Percentiles rank a stretch among this genome's conserved stretches.
Conservation (phyloP, 2,329 filamentous ascomycete species). For the Colletotrichum tropicale region DNA sequence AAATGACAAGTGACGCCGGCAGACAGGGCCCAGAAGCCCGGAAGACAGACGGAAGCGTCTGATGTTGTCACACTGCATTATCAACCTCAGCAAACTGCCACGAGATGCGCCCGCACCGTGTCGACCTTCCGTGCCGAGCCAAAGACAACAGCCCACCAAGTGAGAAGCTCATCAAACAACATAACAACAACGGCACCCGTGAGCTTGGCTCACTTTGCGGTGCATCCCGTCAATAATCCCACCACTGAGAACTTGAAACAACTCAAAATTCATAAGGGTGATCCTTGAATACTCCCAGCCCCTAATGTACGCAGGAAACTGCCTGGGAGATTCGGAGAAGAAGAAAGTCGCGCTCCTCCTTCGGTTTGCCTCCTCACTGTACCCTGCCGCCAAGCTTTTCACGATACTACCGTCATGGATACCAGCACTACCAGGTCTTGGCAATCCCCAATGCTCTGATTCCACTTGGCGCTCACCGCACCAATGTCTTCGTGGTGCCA, state of each 20-base stretch:
- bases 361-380: not conserved
- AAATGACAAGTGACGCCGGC: not conserved
- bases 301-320: not conserved
- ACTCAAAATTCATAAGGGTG: not conserved
- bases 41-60: not conserved
- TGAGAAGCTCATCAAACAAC: not conserved
- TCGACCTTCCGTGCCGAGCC: not conserved
- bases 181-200: not conserved
- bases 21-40: not conserved
- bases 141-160: not conserved
- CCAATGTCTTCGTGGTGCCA: not conserved
- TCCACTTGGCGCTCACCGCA: not conserved
- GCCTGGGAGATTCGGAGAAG: not conserved
- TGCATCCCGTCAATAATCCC: not conserved
- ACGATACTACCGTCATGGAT: not conserved
- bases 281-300: not conserved
- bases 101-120: not conserved
- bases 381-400: slow-evolving; percentile 8
- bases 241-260: not conserved
- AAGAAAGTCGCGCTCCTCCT: not conserved
- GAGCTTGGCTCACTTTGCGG: not conserved
- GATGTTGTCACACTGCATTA: not conserved
- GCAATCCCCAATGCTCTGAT: not conserved
- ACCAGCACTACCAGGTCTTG: not conserved
- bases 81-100: not conserved